phyloP scores from a whole-genome alignment of 2,329 filamentous ascomycete species.

The Aspergillus candidus region DNA sequence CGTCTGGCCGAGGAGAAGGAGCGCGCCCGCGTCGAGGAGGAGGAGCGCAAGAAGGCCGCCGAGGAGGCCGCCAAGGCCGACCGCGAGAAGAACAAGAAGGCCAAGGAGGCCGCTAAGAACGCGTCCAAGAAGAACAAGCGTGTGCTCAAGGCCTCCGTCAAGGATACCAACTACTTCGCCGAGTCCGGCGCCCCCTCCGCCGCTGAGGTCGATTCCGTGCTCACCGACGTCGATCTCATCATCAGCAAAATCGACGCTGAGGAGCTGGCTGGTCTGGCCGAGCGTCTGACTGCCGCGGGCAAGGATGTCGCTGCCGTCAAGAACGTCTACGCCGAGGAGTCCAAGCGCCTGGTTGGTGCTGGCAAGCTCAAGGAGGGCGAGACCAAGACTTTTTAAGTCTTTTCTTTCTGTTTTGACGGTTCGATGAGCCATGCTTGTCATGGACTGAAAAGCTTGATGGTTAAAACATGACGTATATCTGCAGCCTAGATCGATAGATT shows the following conservation, averaged over 20 bases:
- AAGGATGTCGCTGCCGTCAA: constrained; percentile 83
- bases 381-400: constrained; percentile 50
- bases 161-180: constrained; percentile 96
- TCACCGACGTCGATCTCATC: constrained; percentile 78
- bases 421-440: no score
- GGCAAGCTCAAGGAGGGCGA: constrained; percentile 86
- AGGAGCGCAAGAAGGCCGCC: constrained; percentile 70
- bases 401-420: no score
- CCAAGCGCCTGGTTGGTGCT: constrained; percentile 67
- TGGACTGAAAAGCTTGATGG: no score
- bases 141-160: constrained; percentile 85
- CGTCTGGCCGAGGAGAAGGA: constrained; percentile 77
- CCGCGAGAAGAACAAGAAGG: constrained; percentile 83
- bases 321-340: constrained; percentile 70
- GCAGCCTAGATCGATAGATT: no score
- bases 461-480: no score
- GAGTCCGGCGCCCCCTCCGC: constrained; percentile 64
- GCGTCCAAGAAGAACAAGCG: constrained; percentile 99
- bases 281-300: constrained; percentile 68
- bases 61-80: constrained; percentile 81
- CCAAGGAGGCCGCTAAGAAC: constrained; percentile 97
- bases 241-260: constrained; percentile 86
- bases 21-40: constrained; percentile 77
- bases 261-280: constrained; percentile 77
- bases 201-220: constrained; percentile 70